Evolutionary conservation across 2,329 filamentous ascomycete genomes (phyloP).

Genomic region (Lasiodiplodia sp.): DNA sequence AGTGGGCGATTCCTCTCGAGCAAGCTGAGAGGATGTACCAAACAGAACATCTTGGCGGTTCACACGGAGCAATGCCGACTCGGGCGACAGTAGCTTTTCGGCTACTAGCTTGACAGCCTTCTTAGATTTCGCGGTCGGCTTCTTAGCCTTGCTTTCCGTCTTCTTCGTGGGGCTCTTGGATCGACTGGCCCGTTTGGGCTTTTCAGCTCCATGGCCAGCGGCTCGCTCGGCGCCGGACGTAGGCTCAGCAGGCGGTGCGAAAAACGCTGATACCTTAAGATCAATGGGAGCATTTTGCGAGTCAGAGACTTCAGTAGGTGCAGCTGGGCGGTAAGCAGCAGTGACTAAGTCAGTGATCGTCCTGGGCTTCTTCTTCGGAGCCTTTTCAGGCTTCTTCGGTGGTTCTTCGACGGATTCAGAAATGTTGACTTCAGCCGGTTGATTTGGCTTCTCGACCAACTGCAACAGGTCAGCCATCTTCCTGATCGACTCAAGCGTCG

Average conservation of each 20-base stretch:
- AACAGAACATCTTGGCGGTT: slow-evolving; percentile 48
- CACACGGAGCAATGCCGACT: slow-evolving; percentile 39
- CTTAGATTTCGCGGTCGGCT: slow-evolving; percentile 37
- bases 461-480: background rate
- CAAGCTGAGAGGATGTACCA: slow-evolving; percentile 51
- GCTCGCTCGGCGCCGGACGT: slow-evolving; percentile 7
- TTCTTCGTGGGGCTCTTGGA: slow-evolving; percentile 33
- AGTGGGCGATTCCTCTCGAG: slow-evolving; percentile 46
- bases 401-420: no score
- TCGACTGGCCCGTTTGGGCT: slow-evolving; percentile 29
- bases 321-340: slow-evolving; percentile 40
- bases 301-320: slow-evolving; percentile 34
- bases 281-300: slow-evolving; percentile 30
- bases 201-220: slow-evolving; percentile 32
- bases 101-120: slow-evolving; percentile 40
- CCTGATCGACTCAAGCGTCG: no score
- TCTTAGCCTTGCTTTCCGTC: slow-evolving; percentile 28
- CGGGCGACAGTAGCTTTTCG: slow-evolving; percentile 48
- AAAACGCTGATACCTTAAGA: slow-evolving; percentile 37
- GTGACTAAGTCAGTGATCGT: slow-evolving; percentile 50
- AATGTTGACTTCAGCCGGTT: background rate
- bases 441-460: slow-evolving; percentile 3
- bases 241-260: slow-evolving; percentile 34
- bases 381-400: slow-evolving; percentile 36
- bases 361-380: slow-evolving; percentile 47